Evolutionary conservation across 176 grass and related monocot species (phyloP).

Genomic region (Sorghum bicolor): Sorghum_bicolor_NCBIv3 NC_012873.2:55943001-55943500

Average conservation of each 20-base stretch:
- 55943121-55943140: too few relatives aligned
- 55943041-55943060: too few relatives aligned
- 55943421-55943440: slow-evolving; percentile 37
- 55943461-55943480: slow-evolving; percentile 1
- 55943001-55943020: too few relatives aligned
- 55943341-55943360: slow-evolving; percentile 47
- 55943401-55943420: slow-evolving; percentile 72
- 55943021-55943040: too few relatives aligned
- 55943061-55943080: too few relatives aligned
- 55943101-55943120: too few relatives aligned
- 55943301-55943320: slow-evolving; percentile 30
- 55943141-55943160: too few relatives aligned
- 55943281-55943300: slow-evolving; percentile 39
- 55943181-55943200: too few relatives aligned
- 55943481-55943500: not conserved
- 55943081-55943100: too few relatives aligned
- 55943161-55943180: too few relatives aligned
- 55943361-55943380: slow-evolving; percentile 28
- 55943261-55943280: slow-evolving; percentile 13
- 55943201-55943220: not conserved
- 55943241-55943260: not conserved
- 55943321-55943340: slow-evolving; percentile 36
- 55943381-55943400: slow-evolving; percentile 50
- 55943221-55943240: not conserved
- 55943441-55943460: not conserved